These are phyloP conservation scores for Xylaria sp. DNA, from an alignment of 2,329 filamentous ascomycete species.

Conservation along the genomic window DNA sequence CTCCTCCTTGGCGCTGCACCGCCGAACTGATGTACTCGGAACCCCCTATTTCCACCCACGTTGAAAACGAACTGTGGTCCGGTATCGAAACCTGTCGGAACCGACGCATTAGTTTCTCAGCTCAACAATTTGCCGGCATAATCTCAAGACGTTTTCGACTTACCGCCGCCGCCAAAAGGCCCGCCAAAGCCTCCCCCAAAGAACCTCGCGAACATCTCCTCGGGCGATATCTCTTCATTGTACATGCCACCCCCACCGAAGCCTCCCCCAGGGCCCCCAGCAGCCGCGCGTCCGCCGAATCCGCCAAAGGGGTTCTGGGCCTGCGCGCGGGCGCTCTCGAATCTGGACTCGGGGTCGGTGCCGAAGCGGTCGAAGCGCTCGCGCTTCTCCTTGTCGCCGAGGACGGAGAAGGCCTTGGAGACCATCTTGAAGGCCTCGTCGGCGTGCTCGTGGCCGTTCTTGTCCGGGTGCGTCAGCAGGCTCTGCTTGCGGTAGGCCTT, in stretches of 20 bases:
- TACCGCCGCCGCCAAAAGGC: slow-evolving; percentile 76
- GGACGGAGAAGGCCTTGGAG: slow-evolving; percentile 88
- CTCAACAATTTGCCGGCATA: background rate
- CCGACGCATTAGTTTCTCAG: slow-evolving; percentile 13
- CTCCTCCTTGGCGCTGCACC: slow-evolving; percentile 80
- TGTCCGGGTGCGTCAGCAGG: slow-evolving; percentile 95
- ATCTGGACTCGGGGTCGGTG: slow-evolving; percentile 90
- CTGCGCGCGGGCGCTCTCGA: slow-evolving; percentile 71
- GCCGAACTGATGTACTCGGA: slow-evolving; percentile 96
- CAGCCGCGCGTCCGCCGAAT: slow-evolving; percentile 46
- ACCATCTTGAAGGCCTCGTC: slow-evolving; percentile 99
- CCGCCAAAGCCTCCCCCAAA: slow-evolving; percentile 80
- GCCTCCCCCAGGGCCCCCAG: slow-evolving; percentile 54
- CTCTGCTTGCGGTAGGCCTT: slow-evolving; percentile 97
- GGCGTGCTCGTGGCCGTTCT: slow-evolving; percentile 94
- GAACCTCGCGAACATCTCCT: slow-evolving; percentile 97
- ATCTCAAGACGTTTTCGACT: slow-evolving; percentile 40
- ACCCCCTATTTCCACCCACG: slow-evolving; percentile 87
- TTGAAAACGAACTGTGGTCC: slow-evolving; percentile 96
- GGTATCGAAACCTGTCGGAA: slow-evolving; percentile 67
- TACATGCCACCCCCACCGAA: slow-evolving; percentile 71
- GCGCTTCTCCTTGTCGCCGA: slow-evolving; percentile 94
- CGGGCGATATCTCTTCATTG: slow-evolving; percentile 92
- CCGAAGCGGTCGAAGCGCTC: slow-evolving; percentile 88
- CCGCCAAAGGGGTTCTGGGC: slow-evolving; percentile 56